phyloP scores from a whole-genome alignment of 2,329 filamentous ascomycete genomes.

The Neonectria hederae region DNA sequence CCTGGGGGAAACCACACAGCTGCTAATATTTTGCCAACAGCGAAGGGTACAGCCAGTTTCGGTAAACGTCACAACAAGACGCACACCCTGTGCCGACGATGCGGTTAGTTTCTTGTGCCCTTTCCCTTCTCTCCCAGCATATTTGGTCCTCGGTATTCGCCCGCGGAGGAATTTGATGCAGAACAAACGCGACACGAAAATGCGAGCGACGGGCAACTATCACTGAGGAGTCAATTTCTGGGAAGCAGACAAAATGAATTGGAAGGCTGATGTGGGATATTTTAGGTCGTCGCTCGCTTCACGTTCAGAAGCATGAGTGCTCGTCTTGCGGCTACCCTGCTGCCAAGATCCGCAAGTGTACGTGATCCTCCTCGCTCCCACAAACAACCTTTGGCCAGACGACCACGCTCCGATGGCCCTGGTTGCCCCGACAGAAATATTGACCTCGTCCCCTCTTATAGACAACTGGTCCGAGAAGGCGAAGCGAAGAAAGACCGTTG shows the following conservation, averaged over 20 bases:
- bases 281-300: constrained; percentile 91
- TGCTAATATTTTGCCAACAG: constrained; percentile 50
- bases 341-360: constrained; percentile 99
- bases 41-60: constrained; percentile 68
- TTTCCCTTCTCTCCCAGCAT: constrained; percentile 8
- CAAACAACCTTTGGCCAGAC: constrained; percentile 17
- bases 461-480: constrained; percentile 99
- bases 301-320: constrained; percentile 99
- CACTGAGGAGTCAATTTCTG: constrained; percentile 13
- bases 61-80: constrained; percentile 91
- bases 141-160: constrained; percentile 26
- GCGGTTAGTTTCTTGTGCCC: constrained; percentile 73
- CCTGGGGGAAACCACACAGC: constrained; percentile 22
- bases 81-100: constrained; percentile 98
- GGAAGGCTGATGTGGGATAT: constrained; percentile 39
- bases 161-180: constrained; percentile 21
- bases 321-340: constrained; percentile 94
- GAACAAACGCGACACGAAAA: constrained; percentile 20
- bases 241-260: constrained; percentile 10
- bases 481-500: constrained; percentile 99
- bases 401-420: constrained; percentile 20
- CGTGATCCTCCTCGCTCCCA: constrained; percentile 54
- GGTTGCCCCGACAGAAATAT: constrained; percentile 20
- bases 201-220: constrained; percentile 30
- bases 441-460: constrained; percentile 52